These are phyloP conservation scores for Ceratobasidium sp. DNA, from an alignment of 1,284 basidiomycete genomes.

Conservation along the genomic window DNA sequence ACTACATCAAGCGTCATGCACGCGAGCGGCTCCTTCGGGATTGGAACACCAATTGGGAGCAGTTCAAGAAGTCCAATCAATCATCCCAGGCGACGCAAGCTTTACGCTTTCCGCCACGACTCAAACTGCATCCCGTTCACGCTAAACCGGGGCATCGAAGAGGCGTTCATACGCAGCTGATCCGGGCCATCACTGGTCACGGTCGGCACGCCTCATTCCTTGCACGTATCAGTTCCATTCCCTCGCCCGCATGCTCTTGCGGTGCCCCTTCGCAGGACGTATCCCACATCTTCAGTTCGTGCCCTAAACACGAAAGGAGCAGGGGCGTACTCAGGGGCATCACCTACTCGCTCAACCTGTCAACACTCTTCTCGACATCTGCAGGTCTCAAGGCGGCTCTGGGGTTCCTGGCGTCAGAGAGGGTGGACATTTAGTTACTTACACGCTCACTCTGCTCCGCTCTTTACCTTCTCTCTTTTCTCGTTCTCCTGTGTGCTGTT, in stretches of 20 bases:
- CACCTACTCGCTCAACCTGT: neutral
- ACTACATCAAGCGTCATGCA: neutral
- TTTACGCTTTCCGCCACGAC: neutral
- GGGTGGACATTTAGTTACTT: too few relatives aligned
- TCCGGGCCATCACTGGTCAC: neutral
- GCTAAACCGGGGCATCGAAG: neutral
- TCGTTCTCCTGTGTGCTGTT: too few relatives aligned
- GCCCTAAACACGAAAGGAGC: neutral
- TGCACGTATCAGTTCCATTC: neutral
- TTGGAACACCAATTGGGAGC: neutral
- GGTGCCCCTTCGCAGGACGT: neutral
- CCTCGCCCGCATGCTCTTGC: neutral
- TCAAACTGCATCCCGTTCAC: neutral
- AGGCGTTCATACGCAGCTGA: neutral
- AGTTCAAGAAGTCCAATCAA: neutral
- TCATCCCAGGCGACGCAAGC: neutral
- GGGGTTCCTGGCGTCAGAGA: neutral
- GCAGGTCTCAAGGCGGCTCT: neutral
- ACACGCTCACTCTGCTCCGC: too few relatives aligned
- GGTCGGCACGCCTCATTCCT: neutral
- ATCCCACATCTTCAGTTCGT: neutral
- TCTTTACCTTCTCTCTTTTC: too few relatives aligned
- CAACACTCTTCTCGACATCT: neutral
- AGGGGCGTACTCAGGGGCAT: neutral
- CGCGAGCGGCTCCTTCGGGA: neutral